phyloP scores from a whole-genome alignment of 2,329 filamentous ascomycete genomes.

The Alternaria viburni region DNA sequence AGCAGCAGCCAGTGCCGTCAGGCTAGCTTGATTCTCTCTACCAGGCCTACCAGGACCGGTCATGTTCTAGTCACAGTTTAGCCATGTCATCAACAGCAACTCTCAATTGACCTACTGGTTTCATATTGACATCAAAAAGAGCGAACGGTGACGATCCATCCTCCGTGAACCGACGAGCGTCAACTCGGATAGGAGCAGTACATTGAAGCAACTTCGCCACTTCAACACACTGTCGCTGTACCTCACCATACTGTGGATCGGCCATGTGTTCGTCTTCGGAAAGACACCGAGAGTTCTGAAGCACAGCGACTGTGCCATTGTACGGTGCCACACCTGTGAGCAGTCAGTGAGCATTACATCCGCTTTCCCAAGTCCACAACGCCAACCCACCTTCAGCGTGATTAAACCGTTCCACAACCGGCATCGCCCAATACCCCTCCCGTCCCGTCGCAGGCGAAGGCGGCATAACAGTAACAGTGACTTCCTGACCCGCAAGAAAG shows the following conservation, averaged over 20 bases:
- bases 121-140: not conserved
- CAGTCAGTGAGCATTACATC: not conserved
- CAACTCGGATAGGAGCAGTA: not conserved
- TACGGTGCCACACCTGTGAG: not conserved
- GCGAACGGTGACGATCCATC: not conserved
- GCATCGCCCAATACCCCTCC: not conserved
- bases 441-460: not conserved
- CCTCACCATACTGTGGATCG: not conserved
- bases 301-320: not conserved
- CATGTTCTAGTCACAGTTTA: not conserved
- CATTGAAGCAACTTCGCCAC: not conserved
- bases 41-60: not conserved
- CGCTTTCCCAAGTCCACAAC: accelerated
- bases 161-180: not conserved
- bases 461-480: not conserved
- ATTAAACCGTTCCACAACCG: not conserved
- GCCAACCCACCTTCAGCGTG: not conserved
- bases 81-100: not conserved
- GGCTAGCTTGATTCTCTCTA: not conserved
- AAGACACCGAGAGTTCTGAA: not conserved
- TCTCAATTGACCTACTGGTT: not conserved
- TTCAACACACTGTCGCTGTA: not conserved
- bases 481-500: not conserved
- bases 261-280: accelerated
- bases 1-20: not conserved